phyloP scores from a whole-genome alignment of 179 eudicot genomes.

The Sideroxylon spinosum region DNA sequence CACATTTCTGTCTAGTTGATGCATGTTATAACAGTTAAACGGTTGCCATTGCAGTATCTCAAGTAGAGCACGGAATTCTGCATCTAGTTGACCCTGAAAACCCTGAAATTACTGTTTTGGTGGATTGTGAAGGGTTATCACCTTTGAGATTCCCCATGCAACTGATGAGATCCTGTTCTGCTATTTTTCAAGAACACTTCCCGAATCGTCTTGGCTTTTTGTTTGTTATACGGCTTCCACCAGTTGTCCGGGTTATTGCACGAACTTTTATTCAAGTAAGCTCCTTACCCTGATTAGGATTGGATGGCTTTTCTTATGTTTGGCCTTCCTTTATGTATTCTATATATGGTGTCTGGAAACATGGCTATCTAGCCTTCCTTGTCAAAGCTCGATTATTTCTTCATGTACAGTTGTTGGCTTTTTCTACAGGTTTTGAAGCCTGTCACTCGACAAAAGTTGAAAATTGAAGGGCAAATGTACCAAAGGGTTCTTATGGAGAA shows the following conservation, averaged over 20 bases:
- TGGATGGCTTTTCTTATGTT: not conserved
- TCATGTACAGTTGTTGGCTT: not conserved
- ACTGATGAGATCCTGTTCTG: conserved; percentile 67
- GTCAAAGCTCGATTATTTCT: not conserved
- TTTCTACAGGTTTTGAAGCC: conserved; percentile 61
- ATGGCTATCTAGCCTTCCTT: no score
- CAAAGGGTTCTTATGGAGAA: conserved; percentile 47
- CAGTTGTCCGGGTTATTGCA: conserved; percentile 56
- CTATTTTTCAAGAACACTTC: conserved; percentile 74
- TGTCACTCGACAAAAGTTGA: conserved; percentile 58
- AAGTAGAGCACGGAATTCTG: conserved; percentile 69
- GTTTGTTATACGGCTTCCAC: conserved; percentile 55
- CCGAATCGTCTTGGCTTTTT: conserved; percentile 70
- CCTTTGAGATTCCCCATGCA: conserved; percentile 73
- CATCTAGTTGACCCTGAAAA: conserved; percentile 48
- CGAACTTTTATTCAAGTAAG: conserved; percentile 66
- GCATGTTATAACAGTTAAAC: conserved; percentile 1
- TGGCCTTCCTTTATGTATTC: not conserved
- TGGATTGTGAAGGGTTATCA: conserved; percentile 79
- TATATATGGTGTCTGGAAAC: not conserved
- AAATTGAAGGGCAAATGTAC: conserved; percentile 55
- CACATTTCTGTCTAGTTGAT: not conserved
- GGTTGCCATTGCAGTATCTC: conserved; percentile 53
- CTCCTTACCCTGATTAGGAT: conserved; percentile 1
- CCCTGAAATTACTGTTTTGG: conserved; percentile 60